These are phyloP conservation scores for Falciphora oryzae DNA, from an alignment of 2,329 filamentous ascomycete genomes.

Conservation along the genomic window DNA sequence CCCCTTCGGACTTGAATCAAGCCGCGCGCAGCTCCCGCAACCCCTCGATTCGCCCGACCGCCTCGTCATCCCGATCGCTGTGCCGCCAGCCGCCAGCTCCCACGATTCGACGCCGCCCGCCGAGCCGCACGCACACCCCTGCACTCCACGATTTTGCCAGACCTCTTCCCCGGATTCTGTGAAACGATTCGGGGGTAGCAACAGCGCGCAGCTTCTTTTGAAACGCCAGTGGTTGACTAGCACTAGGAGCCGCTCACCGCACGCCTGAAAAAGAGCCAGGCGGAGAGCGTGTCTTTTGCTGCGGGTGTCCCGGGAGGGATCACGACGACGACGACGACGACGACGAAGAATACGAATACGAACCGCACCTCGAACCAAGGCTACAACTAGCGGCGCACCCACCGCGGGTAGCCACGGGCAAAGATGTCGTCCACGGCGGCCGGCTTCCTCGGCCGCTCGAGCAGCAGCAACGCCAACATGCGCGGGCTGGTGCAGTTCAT, in stretches of 20 bases:
- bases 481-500: conserved; percentile 95
- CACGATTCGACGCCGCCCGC: not conserved
- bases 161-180: not conserved
- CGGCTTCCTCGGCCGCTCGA: conserved; percentile 62
- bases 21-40: not conserved
- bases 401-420: conserved; percentile 10
- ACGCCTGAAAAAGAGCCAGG: too few relatives aligned
- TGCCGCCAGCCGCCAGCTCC: not conserved
- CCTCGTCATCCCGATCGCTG: not conserved
- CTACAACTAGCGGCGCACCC: not conserved
- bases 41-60: not conserved
- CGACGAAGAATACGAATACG: not conserved
- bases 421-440: conserved; percentile 51
- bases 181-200: not conserved
- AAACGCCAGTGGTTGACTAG: too few relatives aligned
- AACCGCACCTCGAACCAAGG: not conserved
- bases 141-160: not conserved
- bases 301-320: too few relatives aligned
- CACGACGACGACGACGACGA: conserved; percentile 1
- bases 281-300: too few relatives aligned
- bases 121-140: not conserved
- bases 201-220: too few relatives aligned
- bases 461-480: conserved; percentile 61
- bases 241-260: too few relatives aligned
- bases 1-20: not conserved